Percentiles rank a stretch among this genome's conserved stretches.
These are phyloP conservation scores for Penicillium janthinellum DNA, from an alignment of 2,329 filamentous ascomycete genomes.

Conservation along the genomic window DNA sequence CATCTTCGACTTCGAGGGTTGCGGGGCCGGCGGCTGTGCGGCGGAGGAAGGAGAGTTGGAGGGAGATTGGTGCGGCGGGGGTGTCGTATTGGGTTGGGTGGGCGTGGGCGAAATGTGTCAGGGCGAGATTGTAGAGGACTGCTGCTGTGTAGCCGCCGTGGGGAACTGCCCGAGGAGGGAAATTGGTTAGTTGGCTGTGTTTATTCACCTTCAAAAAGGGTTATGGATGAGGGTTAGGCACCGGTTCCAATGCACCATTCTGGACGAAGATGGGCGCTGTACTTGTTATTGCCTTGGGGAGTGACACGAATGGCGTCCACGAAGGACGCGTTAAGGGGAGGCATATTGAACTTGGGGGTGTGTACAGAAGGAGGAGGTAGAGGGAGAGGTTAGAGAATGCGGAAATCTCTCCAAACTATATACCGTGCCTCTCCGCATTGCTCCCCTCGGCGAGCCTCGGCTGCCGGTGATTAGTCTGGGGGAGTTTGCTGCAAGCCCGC, in stretches of 20 bases:
- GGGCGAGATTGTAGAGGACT: slow-evolving; percentile 61
- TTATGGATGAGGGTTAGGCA: slow-evolving; percentile 30
- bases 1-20: slow-evolving; percentile 60
- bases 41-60: slow-evolving; percentile 67
- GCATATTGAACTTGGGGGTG: slow-evolving; percentile 14
- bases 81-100: slow-evolving; percentile 52
- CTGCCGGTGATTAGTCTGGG: background rate
- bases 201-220: background rate
- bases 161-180: slow-evolving; percentile 55
- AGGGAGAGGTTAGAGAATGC: background rate
- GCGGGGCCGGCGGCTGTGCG: slow-evolving; percentile 62
- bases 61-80: slow-evolving; percentile 61
- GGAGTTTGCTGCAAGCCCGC: background rate
- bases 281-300: slow-evolving; percentile 55
- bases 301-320: slow-evolving; percentile 42
- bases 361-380: background rate
- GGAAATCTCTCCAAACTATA: background rate
- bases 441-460: background rate
- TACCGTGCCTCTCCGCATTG: slow-evolving; percentile 1
- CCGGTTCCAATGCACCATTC: slow-evolving; percentile 69
- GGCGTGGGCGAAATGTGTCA: slow-evolving; percentile 62
- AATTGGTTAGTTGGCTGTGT: slow-evolving; percentile 11
- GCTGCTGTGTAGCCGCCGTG: slow-evolving; percentile 71
- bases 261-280: slow-evolving; percentile 56
- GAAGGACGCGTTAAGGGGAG: slow-evolving; percentile 33